These are phyloP conservation scores for Mucor velutinosus DNA, from an alignment of 371 early-diverging fungal genomes.

Conservation along the genomic window DNA sequence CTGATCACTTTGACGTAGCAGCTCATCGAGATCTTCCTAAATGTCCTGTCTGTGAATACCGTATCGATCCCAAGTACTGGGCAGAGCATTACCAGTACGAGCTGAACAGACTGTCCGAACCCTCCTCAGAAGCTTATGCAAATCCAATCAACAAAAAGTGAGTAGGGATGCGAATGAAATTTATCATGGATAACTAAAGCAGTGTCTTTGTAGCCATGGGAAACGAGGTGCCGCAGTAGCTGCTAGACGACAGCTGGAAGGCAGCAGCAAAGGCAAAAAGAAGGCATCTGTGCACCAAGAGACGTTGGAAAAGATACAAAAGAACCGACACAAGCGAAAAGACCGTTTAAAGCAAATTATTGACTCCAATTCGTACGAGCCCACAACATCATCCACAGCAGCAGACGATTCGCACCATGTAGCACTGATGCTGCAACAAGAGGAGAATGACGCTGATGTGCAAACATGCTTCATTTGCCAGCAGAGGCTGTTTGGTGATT, in stretches of 20 bases:
- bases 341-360: slow-evolving; percentile 24
- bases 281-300: slow-evolving; percentile 45
- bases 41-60: slow-evolving; percentile 61
- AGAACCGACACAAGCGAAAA: slow-evolving; percentile 28
- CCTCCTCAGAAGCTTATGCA: slow-evolving; percentile 36
- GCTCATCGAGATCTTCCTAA: slow-evolving; percentile 48
- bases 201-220: slow-evolving; percentile 36
- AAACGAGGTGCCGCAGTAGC: slow-evolving; percentile 63
- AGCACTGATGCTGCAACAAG: not conserved
- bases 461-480: slow-evolving; percentile 79
- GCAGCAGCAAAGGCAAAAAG: slow-evolving; percentile 34
- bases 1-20: slow-evolving; percentile 4
- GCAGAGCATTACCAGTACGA: slow-evolving; percentile 58
- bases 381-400: slow-evolving; percentile 11
- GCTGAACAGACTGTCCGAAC: slow-evolving; percentile 44
- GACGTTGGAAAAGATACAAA: slow-evolving; percentile 45
- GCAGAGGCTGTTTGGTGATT: slow-evolving; percentile 57
- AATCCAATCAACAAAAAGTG: slow-evolving; percentile 34
- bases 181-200: not conserved
- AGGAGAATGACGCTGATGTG: slow-evolving; percentile 16
- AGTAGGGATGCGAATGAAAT: not conserved
- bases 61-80: slow-evolving; percentile 53
- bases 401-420: not conserved
- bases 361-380: slow-evolving; percentile 1
- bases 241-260: slow-evolving; percentile 53